These are phyloP conservation scores for Warburgia ugandensis DNA, from an alignment of 164 flowering plant species.

Conservation along the genomic window DNA sequence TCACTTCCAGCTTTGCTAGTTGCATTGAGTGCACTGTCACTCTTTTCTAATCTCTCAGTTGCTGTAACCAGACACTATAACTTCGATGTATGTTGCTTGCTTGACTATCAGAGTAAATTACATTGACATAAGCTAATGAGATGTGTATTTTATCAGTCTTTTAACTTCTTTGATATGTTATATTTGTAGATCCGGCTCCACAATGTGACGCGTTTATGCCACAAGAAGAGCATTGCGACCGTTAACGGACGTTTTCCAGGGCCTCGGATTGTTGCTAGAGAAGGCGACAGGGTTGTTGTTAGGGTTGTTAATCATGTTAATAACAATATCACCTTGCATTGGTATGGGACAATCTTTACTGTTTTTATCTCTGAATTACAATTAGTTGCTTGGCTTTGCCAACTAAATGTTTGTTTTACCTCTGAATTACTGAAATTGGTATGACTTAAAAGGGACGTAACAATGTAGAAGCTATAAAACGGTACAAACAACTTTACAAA, in stretches of 20 bases:
- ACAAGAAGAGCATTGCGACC: constrained; percentile 47
- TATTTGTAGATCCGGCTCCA: constrained; percentile 37
- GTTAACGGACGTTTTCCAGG: constrained; percentile 61
- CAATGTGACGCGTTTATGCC: constrained; percentile 53
- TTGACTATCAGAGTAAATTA: no score
- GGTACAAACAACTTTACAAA: not conserved
- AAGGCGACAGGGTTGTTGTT: constrained; percentile 49
- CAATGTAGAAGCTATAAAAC: not conserved
- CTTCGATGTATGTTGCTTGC: constrained; percentile 20
- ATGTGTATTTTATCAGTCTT: not conserved
- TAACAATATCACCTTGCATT: constrained; percentile 42
- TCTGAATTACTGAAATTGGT: not conserved
- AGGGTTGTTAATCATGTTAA: constrained; percentile 50
- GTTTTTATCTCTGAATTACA: no score
- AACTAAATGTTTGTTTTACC: not conserved
- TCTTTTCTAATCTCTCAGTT: constrained; percentile 10
- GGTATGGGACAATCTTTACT: constrained; percentile 22
- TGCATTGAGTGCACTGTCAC: constrained; percentile 5
- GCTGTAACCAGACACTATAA: constrained; percentile 30
- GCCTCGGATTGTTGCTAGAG: constrained; percentile 47
- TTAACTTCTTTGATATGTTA: not conserved
- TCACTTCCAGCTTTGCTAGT: constrained; percentile 11
- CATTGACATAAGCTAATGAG: not conserved
- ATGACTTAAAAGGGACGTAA: not conserved
- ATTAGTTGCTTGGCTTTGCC: no score